Evolutionary conservation across 352 stramenopile genomes (phyloP).

Genomic region (Phytophthora sp.): DNA sequence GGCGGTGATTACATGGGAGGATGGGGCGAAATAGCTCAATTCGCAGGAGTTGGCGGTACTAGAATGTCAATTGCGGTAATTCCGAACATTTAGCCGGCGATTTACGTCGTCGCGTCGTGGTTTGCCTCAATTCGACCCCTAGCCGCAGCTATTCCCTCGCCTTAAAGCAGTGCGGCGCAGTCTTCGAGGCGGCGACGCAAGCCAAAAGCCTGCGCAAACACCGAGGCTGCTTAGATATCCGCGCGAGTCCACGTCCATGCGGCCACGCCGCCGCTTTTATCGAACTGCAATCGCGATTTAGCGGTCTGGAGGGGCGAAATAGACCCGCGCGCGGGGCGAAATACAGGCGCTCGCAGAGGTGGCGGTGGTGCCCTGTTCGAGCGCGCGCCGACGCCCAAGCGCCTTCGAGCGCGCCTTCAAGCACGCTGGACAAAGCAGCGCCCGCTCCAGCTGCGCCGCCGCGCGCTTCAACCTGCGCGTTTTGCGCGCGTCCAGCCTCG

Average conservation of each 20-base stretch:
- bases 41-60: slow-evolving; percentile 2
- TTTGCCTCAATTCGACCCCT: background rate
- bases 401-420: background rate
- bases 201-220: no score
- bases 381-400: no score
- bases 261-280: background rate
- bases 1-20: slow-evolving; percentile 7
- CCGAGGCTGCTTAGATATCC: background rate
- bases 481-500: background rate
- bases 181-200: no score
- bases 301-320: background rate
- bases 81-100: background rate
- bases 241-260: background rate
- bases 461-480: no score
- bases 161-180: background rate
- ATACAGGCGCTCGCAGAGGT: no score
- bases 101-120: slow-evolving; percentile 5
- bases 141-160: background rate
- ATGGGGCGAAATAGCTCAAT: slow-evolving; percentile 3
- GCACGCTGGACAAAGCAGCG: background rate
- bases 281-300: slow-evolving; percentile 4
- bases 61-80: slow-evolving; percentile 2
- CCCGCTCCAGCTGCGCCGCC: no score
- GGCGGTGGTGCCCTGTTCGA: no score
- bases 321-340: no score